phyloP scores from a whole-genome alignment of 768 basidiomycete species.

The Sporobolomyces roseus region DNA sequence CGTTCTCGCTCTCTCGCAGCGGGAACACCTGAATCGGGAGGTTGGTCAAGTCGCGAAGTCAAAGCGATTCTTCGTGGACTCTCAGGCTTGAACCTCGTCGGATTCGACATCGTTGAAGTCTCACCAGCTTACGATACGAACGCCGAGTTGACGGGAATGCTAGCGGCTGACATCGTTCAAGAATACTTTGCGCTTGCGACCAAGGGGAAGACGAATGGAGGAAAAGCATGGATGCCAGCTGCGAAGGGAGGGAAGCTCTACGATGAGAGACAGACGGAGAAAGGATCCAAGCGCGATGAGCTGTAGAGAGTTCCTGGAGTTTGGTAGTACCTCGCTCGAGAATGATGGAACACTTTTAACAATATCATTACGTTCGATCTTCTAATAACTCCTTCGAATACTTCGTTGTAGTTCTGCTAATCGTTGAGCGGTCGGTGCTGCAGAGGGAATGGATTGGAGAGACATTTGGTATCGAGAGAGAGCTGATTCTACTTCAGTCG shows the following conservation, averaged over 20 bases:
- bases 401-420: slow-evolving; percentile 36
- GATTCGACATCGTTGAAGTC: slow-evolving; percentile 70
- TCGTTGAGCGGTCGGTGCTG: slow-evolving; percentile 6
- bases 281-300: slow-evolving; percentile 19
- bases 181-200: slow-evolving; percentile 29
- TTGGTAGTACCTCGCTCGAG: too few species aligned
- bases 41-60: slow-evolving; percentile 77
- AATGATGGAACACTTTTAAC: too few species aligned
- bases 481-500: slow-evolving; percentile 46
- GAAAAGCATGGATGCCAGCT: slow-evolving; percentile 53
- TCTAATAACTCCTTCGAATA: slow-evolving; percentile 35
- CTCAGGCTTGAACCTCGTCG: slow-evolving; percentile 72
- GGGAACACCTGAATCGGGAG: slow-evolving; percentile 78
- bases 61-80: slow-evolving; percentile 76
- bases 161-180: slow-evolving; percentile 34
- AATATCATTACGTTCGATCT: too few species aligned
- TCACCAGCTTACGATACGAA: slow-evolving; percentile 55
- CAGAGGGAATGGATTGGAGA: slow-evolving; percentile 14
- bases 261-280: neutral
- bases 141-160: slow-evolving; percentile 35
- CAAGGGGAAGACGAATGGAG: slow-evolving; percentile 23
- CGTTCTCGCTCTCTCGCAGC: slow-evolving; percentile 52
- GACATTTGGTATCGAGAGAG: slow-evolving; percentile 37
- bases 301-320: too few species aligned
- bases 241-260: slow-evolving; percentile 5